A percentile compares a stretch with the other conserved stretches of the same genome.
phyloP scores from a whole-genome alignment of 2,329 filamentous ascomycete genomes.

The Penicillium hesseltinei region DNA sequence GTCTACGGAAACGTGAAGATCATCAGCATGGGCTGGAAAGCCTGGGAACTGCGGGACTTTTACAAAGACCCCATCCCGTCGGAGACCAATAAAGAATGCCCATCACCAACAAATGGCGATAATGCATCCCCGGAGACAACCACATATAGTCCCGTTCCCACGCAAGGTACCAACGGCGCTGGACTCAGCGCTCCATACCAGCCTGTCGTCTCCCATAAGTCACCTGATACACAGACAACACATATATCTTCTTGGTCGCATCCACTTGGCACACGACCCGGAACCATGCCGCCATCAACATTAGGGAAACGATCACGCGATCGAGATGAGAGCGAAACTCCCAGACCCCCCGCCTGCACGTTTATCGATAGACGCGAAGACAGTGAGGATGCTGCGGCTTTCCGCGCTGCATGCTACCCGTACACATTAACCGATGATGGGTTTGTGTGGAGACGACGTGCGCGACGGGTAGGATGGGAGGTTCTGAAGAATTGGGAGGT shows the following conservation, averaged over 20 bases:
- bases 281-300: slow-evolving; percentile 15
- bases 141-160: neutral
- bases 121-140: slow-evolving; percentile 4
- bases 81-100: slow-evolving; percentile 6
- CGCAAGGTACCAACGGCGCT: neutral
- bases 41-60: slow-evolving; percentile 38
- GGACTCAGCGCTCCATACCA: neutral
- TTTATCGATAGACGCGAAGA: neutral
- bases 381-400: neutral
- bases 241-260: neutral
- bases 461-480: slow-evolving; percentile 41
- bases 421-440: slow-evolving; percentile 19
- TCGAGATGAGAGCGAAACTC: slow-evolving; percentile 10
- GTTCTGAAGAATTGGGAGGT: slow-evolving; percentile 45
- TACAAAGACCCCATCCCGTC: slow-evolving; percentile 31
- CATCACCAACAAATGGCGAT: slow-evolving; percentile 16
- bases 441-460: slow-evolving; percentile 32
- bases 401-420: slow-evolving; percentile 2
- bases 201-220: neutral
- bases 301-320: slow-evolving; percentile 29
- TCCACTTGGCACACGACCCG: neutral
- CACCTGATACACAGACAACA: neutral
- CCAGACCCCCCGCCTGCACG: neutral
- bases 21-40: slow-evolving; percentile 41
- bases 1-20: slow-evolving; percentile 35